Base-by-base conservation (phyloP, 2,329 filamentous ascomycete species). In the Cladosporium oxysporum region DNA sequence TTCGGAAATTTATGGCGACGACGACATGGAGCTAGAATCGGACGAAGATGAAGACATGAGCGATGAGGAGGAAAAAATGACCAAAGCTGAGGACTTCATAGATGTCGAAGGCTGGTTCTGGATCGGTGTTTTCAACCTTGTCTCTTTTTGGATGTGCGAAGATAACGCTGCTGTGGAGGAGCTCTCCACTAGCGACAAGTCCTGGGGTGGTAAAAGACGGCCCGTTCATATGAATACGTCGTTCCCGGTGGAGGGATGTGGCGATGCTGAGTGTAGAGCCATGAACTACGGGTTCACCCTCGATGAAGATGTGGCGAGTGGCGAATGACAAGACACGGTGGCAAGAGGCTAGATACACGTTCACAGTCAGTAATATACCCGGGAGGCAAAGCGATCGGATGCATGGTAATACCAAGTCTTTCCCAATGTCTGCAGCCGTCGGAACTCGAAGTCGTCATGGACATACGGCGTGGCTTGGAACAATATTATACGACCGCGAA, bases 131-230 rank as follows among this genome's bases (percentile, higher is more conserved):
- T 60, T 33, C 2, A 5, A 60, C 18, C 58, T 50, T 8, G 58
- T 60, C 8, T 47, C 35, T n/a, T 60, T 49, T 49, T 49, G 41
- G 28, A 14, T 60, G 23, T 31, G 41, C 58, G 37, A 49, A 50
- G 58, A 60, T 16, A 60, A 60, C 41, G 58, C 58, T 60, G 37
- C 58, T 4, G 37, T 33, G 6, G 58, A 60, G 37, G 58, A 60
- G 41, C 58, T 49, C 41, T 60, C 26, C 18, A 47, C 28, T 31
- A 47, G 23, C 18, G 58, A 49, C 41, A 47, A 49, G 35, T 60
- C 35, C 41, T 60, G 58, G 58, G 58, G 37, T 31, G 58, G 35
- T 29, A 28, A 60, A 16, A 47, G 37, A 14, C 58, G 58, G 37
- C 58, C 37, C 21, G 26, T 60, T 53, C 5, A 53, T 31, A 7